A percentile compares a stretch with the other conserved stretches of the same genome.
phyloP scores from a whole-genome alignment of 129 eudicot genomes.

The Heracleum sosnowskyi region DNA sequence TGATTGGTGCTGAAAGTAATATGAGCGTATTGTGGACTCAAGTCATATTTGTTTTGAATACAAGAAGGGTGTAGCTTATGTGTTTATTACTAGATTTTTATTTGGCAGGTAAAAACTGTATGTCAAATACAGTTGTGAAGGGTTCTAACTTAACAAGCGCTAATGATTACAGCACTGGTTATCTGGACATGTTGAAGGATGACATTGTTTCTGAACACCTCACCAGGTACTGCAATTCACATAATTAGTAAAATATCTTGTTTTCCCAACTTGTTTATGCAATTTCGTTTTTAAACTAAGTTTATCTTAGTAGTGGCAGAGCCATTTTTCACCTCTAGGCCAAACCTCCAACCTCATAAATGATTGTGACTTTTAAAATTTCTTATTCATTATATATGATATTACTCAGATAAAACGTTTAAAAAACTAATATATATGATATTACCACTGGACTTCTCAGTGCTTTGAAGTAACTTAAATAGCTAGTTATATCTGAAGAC shows the following conservation, averaged over 20 bases:
- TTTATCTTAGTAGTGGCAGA: neutral
- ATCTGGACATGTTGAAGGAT: conserved; percentile 52
- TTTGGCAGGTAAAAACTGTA: conserved; percentile 17
- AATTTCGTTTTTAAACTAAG: neutral
- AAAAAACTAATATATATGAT: neutral
- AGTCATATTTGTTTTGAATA: neutral
- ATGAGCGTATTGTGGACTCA: neutral
- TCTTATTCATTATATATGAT: neutral
- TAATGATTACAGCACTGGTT: conserved; percentile 13
- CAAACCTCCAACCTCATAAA: neutral
- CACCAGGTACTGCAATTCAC: conserved; percentile 48
- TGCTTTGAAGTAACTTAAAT: neutral
- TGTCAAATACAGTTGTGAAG: conserved; percentile 18
- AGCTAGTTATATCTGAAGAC: neutral
- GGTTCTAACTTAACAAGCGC: conserved; percentile 12
- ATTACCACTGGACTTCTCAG: neutral
- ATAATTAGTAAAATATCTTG: neutral
- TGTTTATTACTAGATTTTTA: neutral
- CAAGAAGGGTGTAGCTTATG: conserved; percentile 6
- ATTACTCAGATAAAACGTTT: no score
- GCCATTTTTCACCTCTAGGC: neutral
- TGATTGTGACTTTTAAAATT: no score
- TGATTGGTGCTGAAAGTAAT: neutral
- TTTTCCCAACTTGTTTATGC: neutral
- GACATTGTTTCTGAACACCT: conserved; percentile 94